Percentiles rank a stretch among this genome's conserved stretches.
These are phyloP conservation scores for Colletotrichum incanum DNA, from an alignment of 2,329 filamentous ascomycete genomes.

Conservation along the genomic window DNA sequence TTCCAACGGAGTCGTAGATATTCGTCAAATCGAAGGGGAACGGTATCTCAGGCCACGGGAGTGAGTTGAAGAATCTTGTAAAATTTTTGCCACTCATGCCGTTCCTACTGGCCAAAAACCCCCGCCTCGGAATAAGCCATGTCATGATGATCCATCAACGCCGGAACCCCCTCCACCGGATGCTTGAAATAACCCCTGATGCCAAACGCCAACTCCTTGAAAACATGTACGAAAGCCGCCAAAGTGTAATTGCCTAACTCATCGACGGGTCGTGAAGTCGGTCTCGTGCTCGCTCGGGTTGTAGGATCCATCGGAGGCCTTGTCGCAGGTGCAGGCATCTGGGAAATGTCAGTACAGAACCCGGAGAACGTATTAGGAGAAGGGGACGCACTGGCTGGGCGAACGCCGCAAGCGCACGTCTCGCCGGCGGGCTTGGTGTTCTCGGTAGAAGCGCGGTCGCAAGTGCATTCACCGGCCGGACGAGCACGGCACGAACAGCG, in stretches of 20 bases:
- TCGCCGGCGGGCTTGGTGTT: slow-evolving; percentile 74
- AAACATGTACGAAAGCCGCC: neutral
- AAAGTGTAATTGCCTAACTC: neutral
- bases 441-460: slow-evolving; percentile 79
- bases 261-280: slow-evolving; percentile 82
- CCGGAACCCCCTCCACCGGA: neutral
- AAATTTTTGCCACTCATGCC: neutral
- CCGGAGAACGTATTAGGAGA: neutral
- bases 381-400: slow-evolving; percentile 75
- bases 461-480: slow-evolving; percentile 86
- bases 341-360: slow-evolving; percentile 11
- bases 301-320: slow-evolving; percentile 73
- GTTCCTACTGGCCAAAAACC: neutral
- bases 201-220: neutral
- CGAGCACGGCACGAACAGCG: slow-evolving; percentile 89
- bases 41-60: neutral
- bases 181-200: neutral
- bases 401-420: slow-evolving; percentile 84
- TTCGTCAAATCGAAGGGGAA: too few species aligned
- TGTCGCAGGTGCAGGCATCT: slow-evolving; percentile 89
- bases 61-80: neutral
- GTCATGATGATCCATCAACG: slow-evolving; percentile 3
- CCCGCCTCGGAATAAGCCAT: neutral
- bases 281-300: slow-evolving; percentile 78
- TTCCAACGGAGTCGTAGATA: neutral